Evolutionary conservation across 768 basidiomycete genomes (phyloP).

Genomic region (Boletus fagicola): DNA sequence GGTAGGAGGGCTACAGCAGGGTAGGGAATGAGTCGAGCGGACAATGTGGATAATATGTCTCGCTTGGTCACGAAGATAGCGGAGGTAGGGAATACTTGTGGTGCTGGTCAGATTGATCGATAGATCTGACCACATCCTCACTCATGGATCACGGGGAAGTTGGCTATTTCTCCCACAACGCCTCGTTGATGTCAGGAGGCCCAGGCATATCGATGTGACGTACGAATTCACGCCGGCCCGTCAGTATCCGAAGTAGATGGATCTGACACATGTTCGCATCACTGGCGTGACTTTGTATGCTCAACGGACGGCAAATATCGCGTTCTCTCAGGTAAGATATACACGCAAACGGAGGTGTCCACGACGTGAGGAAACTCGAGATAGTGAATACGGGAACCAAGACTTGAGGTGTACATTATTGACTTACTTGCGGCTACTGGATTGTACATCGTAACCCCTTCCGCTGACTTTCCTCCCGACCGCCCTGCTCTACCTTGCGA

Average conservation of each 20-base stretch:
- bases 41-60: constrained; percentile 10
- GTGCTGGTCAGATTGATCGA: constrained; percentile 9
- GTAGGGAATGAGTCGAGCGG: constrained; percentile 1
- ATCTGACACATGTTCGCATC: background rate
- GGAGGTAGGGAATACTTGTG: background rate
- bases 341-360: background rate
- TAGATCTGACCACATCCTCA: constrained; percentile 10
- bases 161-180: constrained; percentile 1
- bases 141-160: background rate
- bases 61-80: background rate
- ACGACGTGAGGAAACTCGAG: background rate
- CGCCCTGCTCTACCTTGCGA: constrained; percentile 18
- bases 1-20: background rate
- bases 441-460: constrained; percentile 15
- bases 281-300: background rate
- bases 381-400: constrained; percentile 2
- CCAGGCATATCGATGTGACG: constrained; percentile 1
- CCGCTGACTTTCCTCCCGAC: background rate
- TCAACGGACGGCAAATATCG: background rate
- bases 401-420: background rate
- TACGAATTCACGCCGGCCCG: background rate
- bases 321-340: background rate
- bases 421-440: constrained; percentile 19
- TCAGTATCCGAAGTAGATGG: background rate
- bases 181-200: constrained; percentile 22